Percentiles rank a stretch among this genome's conserved stretches.
Evolutionary conservation across 441 rosid species (phyloP).

Genomic region (Gossypium davidsonii): DNA sequence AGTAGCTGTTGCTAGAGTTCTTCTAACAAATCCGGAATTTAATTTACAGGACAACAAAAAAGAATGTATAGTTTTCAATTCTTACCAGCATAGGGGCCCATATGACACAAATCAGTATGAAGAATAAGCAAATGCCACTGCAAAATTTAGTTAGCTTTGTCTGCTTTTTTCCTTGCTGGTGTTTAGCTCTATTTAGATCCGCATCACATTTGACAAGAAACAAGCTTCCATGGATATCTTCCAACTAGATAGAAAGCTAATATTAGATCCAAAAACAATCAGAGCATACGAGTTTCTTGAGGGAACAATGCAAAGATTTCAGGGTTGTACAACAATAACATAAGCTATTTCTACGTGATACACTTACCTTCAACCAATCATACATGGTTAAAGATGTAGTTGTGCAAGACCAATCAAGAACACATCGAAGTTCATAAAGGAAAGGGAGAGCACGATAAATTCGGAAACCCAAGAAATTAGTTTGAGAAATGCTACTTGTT

Average conservation of each 20-base stretch:
- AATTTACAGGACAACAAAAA: background rate
- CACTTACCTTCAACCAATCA: constrained; percentile 72
- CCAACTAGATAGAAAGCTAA: constrained; percentile 42
- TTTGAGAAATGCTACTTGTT: constrained; percentile 53
- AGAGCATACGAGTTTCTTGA: constrained; percentile 2
- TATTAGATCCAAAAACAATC: constrained; percentile 24
- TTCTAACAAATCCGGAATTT: background rate
- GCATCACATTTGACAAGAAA: constrained; percentile 70
- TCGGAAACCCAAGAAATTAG: constrained; percentile 61
- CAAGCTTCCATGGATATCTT: constrained; percentile 69
- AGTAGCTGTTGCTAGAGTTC: constrained; percentile 2
- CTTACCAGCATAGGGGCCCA: constrained; percentile 90
- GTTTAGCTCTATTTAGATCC: constrained; percentile 52
- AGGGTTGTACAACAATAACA: background rate
- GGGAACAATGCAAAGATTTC: constrained; percentile 6
- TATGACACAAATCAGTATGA: constrained; percentile 58
- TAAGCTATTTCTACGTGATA: background rate
- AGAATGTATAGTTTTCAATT: constrained; percentile 3
- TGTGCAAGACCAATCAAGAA: constrained; percentile 82
- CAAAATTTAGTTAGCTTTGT: constrained; percentile 64
- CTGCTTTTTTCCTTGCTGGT: constrained; percentile 63
- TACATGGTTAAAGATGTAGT: constrained; percentile 78
- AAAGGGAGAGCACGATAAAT: constrained; percentile 74
- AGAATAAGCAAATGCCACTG: constrained; percentile 66
- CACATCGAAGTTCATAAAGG: constrained; percentile 69